These are phyloP conservation scores for Suhomyces kilbournensis DNA, from an alignment of 805 yeast genomes.

Conservation along the genomic window DNA sequence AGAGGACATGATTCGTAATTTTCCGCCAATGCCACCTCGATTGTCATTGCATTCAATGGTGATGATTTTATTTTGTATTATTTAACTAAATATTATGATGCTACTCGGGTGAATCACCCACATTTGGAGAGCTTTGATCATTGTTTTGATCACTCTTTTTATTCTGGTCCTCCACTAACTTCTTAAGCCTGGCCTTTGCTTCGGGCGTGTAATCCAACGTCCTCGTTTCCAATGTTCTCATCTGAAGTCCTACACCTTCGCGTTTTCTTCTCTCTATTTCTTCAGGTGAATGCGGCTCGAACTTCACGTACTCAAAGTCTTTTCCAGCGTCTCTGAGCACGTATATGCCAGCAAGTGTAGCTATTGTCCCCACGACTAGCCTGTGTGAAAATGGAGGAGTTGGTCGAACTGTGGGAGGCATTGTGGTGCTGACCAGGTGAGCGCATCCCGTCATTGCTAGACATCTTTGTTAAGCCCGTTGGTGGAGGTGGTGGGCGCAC, in stretches of 20 bases:
- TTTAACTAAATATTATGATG: background rate
- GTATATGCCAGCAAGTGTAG: constrained; percentile 32
- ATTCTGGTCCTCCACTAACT: constrained; percentile 19
- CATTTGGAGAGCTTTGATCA: background rate
- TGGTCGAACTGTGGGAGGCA: constrained; percentile 21
- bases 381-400: constrained; percentile 35
- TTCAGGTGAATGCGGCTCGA: constrained; percentile 35
- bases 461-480: background rate
- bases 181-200: constrained; percentile 34
- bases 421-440: constrained; percentile 3
- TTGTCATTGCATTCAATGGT: background rate
- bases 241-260: constrained; percentile 27
- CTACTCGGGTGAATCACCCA: background rate
- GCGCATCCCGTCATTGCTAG: background rate
- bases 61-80: background rate
- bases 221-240: constrained; percentile 31
- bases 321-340: constrained; percentile 33
- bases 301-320: constrained; percentile 40
- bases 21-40: background rate
- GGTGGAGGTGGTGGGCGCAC: background rate
- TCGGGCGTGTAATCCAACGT: constrained; percentile 44
- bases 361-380: constrained; percentile 35
- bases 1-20: background rate
- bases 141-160: background rate
- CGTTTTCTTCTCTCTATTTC: constrained; percentile 36